A percentile compares a stretch with the other conserved stretches of the same genome.
phyloP scores from a whole-genome alignment of 2,329 filamentous ascomycete species.

The Neonectria magnoliae region DNA sequence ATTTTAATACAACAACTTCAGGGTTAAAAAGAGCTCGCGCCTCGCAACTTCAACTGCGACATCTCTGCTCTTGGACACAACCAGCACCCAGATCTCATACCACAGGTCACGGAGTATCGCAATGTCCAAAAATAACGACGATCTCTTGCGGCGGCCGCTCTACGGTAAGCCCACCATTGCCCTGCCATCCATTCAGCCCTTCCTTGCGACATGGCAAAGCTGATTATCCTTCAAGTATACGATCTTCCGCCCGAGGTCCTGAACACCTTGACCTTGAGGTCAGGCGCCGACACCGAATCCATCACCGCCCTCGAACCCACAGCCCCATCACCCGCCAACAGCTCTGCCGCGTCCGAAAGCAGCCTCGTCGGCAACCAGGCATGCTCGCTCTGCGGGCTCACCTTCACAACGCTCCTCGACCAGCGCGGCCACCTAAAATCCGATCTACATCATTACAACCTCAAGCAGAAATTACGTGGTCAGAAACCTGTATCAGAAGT shows the following conservation, averaged over 20 bases:
- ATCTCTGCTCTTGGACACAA: background rate
- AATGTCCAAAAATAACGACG: conserved; percentile 56
- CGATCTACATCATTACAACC: conserved; percentile 92
- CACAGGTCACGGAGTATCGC: background rate
- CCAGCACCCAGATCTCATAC: background rate
- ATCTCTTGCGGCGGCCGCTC: conserved; percentile 61
- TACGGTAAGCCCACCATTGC: conserved; percentile 53
- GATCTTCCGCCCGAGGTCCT: conserved; percentile 82
- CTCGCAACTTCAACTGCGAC: conserved; percentile 18
- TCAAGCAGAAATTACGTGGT: conserved; percentile 89
- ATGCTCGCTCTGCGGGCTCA: conserved; percentile 81
- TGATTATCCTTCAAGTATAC: conserved; percentile 68
- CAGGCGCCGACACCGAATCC: conserved; percentile 43
- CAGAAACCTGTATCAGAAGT: conserved; percentile 75
- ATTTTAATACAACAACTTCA: conserved; percentile 8
- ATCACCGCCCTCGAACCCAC: conserved; percentile 34
- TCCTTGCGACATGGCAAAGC: conserved; percentile 19
- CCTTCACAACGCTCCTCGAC: conserved; percentile 78
- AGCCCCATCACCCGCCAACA: conserved; percentile 36
- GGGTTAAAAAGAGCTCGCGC: conserved; percentile 28
- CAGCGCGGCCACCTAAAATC: conserved; percentile 89
- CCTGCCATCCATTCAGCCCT: conserved; percentile 15
- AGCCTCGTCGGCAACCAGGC: conserved; percentile 72
- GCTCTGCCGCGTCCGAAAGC: conserved; percentile 44
- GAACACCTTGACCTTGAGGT: conserved; percentile 66